Base-by-base conservation (phyloP, 257 asterid species). In the Ehretia macrophylla region DNA sequence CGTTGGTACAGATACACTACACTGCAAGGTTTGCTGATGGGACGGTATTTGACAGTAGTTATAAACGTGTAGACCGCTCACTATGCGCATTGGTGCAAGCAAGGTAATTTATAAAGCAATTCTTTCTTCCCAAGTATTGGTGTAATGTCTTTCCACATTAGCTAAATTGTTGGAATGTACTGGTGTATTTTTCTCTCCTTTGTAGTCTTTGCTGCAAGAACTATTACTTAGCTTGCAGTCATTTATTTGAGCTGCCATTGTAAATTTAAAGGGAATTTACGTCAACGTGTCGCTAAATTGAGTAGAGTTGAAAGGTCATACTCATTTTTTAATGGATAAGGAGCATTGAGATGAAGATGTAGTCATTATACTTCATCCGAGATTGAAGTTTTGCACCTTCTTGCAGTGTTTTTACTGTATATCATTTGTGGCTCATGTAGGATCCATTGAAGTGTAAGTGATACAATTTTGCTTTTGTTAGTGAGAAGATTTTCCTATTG, bases 1-100 rank as follows among this genome's bases (percentile, higher is more conserved):
- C 54, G 70, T 62, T 67, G 14, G 37, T 60, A 53, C 75, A 90
- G 97, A 67, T 90, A 21, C 96, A 87, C 67, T 90, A 90, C 70
- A 90, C 97, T 53, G 97, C 96, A 64, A 71, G 97, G 65, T 90
- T 90, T 79, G 87, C 78, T 13, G 95, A 87, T 73, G 97, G 95
- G 21, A 73, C 75, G 14, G 95, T 90, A 52, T 90, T 90, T 19
- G 96, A 87, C 58, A 90, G 97, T 65, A 81, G 88, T 63, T 90
- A 79, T 48, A 87, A 90, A 73, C 95, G 96, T 18, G 96, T 13
- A 80, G 97, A 64, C 83, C 90, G 21, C 95, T 90, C 19, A 90
- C 96, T 17, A 87, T 90, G 96, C 96, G 96, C 61, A 83, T 90
- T 32, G 96, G 96, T 51, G 68, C 78, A 40, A 94, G 96, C 68